Percentiles rank a stretch among this genome's conserved stretches.
These are phyloP conservation scores for Thalassiosira pacifica DNA, from an alignment of 352 stramenopile species.

Conservation along the genomic window DNA sequence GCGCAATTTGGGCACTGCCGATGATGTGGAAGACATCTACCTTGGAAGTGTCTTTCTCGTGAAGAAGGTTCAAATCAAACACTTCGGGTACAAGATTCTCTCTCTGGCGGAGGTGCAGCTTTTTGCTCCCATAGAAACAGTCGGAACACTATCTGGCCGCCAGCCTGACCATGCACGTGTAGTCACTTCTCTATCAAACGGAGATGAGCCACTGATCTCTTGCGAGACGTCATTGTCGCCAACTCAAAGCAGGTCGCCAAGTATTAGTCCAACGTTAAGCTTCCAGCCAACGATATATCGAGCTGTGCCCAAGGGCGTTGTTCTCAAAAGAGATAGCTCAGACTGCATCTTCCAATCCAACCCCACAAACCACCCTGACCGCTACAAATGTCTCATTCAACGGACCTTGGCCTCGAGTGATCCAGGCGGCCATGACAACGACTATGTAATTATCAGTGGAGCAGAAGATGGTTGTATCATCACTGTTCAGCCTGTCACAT, in stretches of 20 bases:
- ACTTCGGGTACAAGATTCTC: conserved; percentile 7
- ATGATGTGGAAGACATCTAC: conserved; percentile 16
- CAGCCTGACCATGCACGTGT: conserved; percentile 5
- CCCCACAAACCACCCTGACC: conserved; percentile 11
- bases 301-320: conserved; percentile 1
- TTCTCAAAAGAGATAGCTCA: conserved; percentile 1
- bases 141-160: conserved; percentile 7
- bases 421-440: conserved; percentile 7
- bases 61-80: conserved; percentile 18
- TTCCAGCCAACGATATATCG: conserved; percentile 17
- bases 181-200: background rate
- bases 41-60: conserved; percentile 9
- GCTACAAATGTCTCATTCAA: conserved; percentile 11
- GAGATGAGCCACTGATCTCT: conserved; percentile 5
- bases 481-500: background rate
- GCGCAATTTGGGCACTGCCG: conserved; percentile 11
- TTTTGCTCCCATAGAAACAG: conserved; percentile 1
- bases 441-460: conserved; percentile 9
- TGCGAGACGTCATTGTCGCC: conserved; percentile 12
- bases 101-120: conserved; percentile 11
- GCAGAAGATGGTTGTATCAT: conserved; percentile 10
- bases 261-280: conserved; percentile 3
- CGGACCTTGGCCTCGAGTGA: conserved; percentile 4
- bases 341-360: conserved; percentile 11
- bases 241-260: conserved; percentile 10